A percentile compares a stretch with the other conserved stretches of the same genome.
Conservation (phyloP, 2,329 filamentous ascomycete species). For the Phyllosticta citribraziliensis region DNA sequence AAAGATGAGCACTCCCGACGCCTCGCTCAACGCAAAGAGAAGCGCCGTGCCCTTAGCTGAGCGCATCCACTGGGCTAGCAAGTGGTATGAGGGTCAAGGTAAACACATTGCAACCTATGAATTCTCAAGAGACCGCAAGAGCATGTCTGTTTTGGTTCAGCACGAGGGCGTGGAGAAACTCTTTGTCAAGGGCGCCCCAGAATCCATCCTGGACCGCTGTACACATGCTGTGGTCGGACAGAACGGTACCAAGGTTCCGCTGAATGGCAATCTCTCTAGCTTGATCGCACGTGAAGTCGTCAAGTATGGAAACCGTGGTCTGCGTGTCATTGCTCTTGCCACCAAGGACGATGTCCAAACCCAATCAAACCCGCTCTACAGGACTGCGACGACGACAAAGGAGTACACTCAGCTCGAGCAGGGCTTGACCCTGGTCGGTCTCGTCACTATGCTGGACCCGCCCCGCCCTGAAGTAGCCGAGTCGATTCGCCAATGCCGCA, state of each 20-base stretch:
- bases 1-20: conserved; percentile 80
- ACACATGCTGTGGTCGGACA: conserved; percentile 69
- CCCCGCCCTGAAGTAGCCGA: conserved; percentile 82
- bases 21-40: conserved; percentile 44
- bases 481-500: conserved; percentile 81
- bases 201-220: conserved; percentile 89
- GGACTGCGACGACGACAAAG: conserved; percentile 67
- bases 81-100: conserved; percentile 68
- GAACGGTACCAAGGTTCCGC: conserved; percentile 64
- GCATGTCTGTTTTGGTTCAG: conserved; percentile 91
- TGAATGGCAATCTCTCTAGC: conserved; percentile 59
- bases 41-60: conserved; percentile 42
- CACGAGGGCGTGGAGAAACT: conserved; percentile 63
- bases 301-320: conserved; percentile 82
- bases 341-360: conserved; percentile 62
- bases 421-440: conserved; percentile 84
- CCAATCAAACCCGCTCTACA: conserved; percentile 54
- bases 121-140: conserved; percentile 96
- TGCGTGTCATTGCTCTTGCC: conserved; percentile 90
- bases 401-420: conserved; percentile 86
- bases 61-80: conserved; percentile 70
- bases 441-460: conserved; percentile 94
- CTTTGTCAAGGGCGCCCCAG: conserved; percentile 91
- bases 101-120: conserved; percentile 80
- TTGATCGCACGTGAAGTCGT: conserved; percentile 71